These are phyloP conservation scores for Botryotinia convoluta DNA, from an alignment of 2,329 filamentous ascomycete genomes.

Conservation along the genomic window DNA sequence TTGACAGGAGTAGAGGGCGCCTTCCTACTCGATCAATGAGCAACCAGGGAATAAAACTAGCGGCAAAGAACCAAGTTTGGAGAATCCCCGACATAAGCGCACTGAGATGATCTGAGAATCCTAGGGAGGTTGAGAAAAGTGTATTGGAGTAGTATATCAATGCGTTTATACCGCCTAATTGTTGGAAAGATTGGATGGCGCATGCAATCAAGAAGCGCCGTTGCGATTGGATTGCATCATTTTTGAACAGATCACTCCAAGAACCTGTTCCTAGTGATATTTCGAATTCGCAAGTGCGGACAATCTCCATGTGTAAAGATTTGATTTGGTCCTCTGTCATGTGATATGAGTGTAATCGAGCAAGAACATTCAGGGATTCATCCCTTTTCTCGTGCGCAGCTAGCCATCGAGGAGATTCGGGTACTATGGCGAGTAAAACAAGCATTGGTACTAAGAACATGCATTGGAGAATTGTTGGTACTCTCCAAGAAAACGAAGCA, in stretches of 20 bases:
- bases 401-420: slow-evolving; percentile 50
- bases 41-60: slow-evolving; percentile 42
- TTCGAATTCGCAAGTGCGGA: slow-evolving; percentile 38
- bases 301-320: slow-evolving; percentile 37
- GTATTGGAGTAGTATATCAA: slow-evolving; percentile 46
- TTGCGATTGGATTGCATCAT: slow-evolving; percentile 44
- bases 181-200: slow-evolving; percentile 51
- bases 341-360: slow-evolving; percentile 48
- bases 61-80: slow-evolving; percentile 47
- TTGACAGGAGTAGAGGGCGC: slow-evolving; percentile 63
- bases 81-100: slow-evolving; percentile 52
- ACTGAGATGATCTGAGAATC: slow-evolving; percentile 44
- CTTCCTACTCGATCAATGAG: slow-evolving; percentile 58
- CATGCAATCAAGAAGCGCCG: slow-evolving; percentile 50
- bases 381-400: slow-evolving; percentile 42
- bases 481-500: slow-evolving; percentile 53
- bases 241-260: slow-evolving; percentile 32
- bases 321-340: slow-evolving; percentile 30
- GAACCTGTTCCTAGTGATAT: slow-evolving; percentile 38
- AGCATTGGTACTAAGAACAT: slow-evolving; percentile 43
- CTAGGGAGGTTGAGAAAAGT: slow-evolving; percentile 47
- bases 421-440: slow-evolving; percentile 48
- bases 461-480: slow-evolving; percentile 53
- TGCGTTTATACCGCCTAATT: slow-evolving; percentile 45
- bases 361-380: slow-evolving; percentile 45